phyloP scores from a whole-genome alignment of 352 stramenopile species.

The Pythium rishiriense region DNA sequence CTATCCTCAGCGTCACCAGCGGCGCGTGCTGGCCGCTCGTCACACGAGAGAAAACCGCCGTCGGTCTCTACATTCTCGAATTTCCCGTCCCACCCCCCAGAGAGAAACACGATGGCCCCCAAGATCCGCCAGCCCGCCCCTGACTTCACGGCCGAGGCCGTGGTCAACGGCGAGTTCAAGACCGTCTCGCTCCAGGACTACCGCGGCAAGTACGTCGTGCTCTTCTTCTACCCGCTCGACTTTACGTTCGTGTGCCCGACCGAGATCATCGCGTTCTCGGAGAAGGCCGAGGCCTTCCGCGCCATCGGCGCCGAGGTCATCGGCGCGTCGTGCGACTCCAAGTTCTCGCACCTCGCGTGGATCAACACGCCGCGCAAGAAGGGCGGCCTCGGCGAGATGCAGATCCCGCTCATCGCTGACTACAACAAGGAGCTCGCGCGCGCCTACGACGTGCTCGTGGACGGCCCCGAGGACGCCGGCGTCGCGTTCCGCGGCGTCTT shows the following conservation, averaged over 20 bases:
- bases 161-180: slow-evolving; percentile 85
- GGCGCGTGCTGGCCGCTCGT: background rate
- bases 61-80: background rate
- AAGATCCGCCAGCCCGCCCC: slow-evolving; percentile 71
- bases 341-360: slow-evolving; percentile 90
- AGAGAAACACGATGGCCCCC: slow-evolving; percentile 39
- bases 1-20: background rate
- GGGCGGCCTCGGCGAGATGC: slow-evolving; percentile 87
- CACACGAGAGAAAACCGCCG: too few species aligned
- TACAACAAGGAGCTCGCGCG: slow-evolving; percentile 82
- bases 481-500: slow-evolving; percentile 88
- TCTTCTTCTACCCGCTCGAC: slow-evolving; percentile 93
- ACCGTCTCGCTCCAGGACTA: slow-evolving; percentile 83
- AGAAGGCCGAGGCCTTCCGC: slow-evolving; percentile 78
- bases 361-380: slow-evolving; percentile 90
- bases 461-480: slow-evolving; percentile 53
- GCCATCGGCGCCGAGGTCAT: slow-evolving; percentile 75
- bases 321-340: slow-evolving; percentile 82
- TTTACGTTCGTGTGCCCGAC: slow-evolving; percentile 93
- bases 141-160: slow-evolving; percentile 76
- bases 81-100: background rate
- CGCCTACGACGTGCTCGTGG: slow-evolving; percentile 86
- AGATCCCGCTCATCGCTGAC: slow-evolving; percentile 89
- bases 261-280: slow-evolving; percentile 90
- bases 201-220: slow-evolving; percentile 88